Percentiles rank a stretch among this genome's conserved stretches.
phyloP scores from a whole-genome alignment of 345 rosid species.

The Murraya koenigii region DNA sequence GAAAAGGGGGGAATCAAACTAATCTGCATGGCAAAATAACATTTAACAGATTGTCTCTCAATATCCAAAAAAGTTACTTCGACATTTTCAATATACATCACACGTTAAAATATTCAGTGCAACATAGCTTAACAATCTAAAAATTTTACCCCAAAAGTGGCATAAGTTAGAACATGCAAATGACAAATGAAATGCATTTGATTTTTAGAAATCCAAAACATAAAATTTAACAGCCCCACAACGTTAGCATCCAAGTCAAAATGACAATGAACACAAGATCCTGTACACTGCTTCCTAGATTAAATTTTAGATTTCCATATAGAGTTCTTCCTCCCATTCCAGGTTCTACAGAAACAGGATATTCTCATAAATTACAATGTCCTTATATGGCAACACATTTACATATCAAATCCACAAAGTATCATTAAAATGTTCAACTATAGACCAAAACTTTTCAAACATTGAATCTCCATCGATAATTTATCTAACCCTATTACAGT shows the following conservation, averaged over 20 bases:
- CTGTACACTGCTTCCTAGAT: not conserved
- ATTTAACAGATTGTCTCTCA: not conserved
- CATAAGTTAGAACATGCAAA: not conserved
- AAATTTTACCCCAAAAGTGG: not conserved
- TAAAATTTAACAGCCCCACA: not conserved
- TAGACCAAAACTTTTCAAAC: not conserved
- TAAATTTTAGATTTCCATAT: no score
- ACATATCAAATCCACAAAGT: not conserved
- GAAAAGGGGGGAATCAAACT: not conserved
- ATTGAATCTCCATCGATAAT: not conserved
- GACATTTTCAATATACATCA: not conserved
- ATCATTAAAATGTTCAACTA: not conserved
- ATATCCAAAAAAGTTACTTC: not conserved
- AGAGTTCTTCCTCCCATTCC: not conserved
- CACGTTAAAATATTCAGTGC: not conserved
- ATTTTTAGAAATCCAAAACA: not conserved
- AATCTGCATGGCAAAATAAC: not conserved
- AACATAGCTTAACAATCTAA: not conserved
- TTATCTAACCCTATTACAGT: not conserved
- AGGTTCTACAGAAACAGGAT: not conserved
- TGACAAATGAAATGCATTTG: not conserved
- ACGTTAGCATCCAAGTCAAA: not conserved
- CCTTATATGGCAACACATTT: not conserved
- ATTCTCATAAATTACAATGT: not conserved
- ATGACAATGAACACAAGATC: not conserved